Evolutionary conservation across 768 basidiomycete genomes (phyloP).

Genomic region (Pulveroboletus sp.): DNA sequence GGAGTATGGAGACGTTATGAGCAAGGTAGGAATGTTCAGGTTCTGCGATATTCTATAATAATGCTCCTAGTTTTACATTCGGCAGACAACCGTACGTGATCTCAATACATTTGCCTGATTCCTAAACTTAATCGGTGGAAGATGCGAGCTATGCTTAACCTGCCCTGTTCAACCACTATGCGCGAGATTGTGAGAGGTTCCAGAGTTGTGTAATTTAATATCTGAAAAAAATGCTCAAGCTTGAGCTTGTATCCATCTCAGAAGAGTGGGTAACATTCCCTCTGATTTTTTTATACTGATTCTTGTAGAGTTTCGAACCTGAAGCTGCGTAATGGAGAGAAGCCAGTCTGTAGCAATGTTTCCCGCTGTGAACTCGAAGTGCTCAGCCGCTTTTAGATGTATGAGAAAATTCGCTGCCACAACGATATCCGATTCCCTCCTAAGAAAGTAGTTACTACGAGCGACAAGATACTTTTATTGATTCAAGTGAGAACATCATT

Average conservation of each 20-base stretch:
- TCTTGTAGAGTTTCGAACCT: constrained; percentile 57
- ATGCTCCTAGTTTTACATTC: constrained; percentile 61
- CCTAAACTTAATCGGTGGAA: constrained; percentile 23
- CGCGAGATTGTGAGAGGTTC: constrained; percentile 58
- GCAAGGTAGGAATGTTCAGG: constrained; percentile 51
- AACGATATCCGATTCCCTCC: constrained; percentile 77
- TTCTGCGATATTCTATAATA: not conserved
- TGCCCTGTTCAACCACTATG: constrained; percentile 50
- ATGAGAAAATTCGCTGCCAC: constrained; percentile 64
- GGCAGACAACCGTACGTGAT: constrained; percentile 54
- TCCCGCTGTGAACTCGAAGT: not conserved
- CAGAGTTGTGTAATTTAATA: not conserved
- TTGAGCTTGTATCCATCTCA: constrained; percentile 59
- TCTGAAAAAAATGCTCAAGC: constrained; percentile 33
- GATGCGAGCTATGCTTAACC: constrained; percentile 64
- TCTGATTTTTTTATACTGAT: constrained; percentile 1
- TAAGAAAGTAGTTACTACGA: constrained; percentile 62
- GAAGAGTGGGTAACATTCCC: constrained; percentile 51
- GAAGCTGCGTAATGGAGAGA: constrained; percentile 73
- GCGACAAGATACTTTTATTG: constrained; percentile 77
- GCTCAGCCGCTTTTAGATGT: constrained; percentile 33
- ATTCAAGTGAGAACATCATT: constrained; percentile 53
- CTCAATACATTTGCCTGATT: not conserved
- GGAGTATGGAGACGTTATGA: constrained; percentile 82
- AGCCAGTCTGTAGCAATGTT: constrained; percentile 40